A percentile compares a stretch with the other conserved stretches of the same genome.
Evolutionary conservation across 2,329 filamentous ascomycete genomes (phyloP).

Genomic region (Tolypocladium inflatum): DNA sequence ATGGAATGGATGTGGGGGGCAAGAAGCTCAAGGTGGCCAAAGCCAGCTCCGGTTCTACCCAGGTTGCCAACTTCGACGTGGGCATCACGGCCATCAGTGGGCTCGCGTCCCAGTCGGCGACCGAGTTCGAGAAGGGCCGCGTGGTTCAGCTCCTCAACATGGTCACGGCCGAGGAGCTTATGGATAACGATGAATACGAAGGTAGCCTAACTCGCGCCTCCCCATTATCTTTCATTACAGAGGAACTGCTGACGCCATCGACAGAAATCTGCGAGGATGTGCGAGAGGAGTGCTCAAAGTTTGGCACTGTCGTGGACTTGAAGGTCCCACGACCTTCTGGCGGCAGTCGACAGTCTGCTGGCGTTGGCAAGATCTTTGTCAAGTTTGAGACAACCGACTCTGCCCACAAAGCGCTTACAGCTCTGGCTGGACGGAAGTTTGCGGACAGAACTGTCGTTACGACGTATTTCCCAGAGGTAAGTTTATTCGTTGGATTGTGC

Average conservation of each 20-base stretch:
- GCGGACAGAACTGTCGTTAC: slow-evolving; percentile 92
- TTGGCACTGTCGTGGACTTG: slow-evolving; percentile 72
- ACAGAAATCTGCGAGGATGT: slow-evolving; percentile 95
- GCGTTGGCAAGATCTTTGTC: slow-evolving; percentile 96
- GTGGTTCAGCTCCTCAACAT: slow-evolving; percentile 95
- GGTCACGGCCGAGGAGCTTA: slow-evolving; percentile 91
- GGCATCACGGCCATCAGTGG: slow-evolving; percentile 97
- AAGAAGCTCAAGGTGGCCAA: slow-evolving; percentile 76
- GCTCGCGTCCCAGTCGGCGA: slow-evolving; percentile 81
- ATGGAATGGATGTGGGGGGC: slow-evolving; percentile 88
- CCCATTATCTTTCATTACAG: background rate
- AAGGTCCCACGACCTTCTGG: slow-evolving; percentile 86
- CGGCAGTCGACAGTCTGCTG: slow-evolving; percentile 72
- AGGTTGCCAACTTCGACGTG: slow-evolving; percentile 86
- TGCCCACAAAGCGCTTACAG: slow-evolving; percentile 74
- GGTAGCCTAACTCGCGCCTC: slow-evolving; percentile 41
- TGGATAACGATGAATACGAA: slow-evolving; percentile 92
- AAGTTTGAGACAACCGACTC: slow-evolving; percentile 76
- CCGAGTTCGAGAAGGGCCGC: slow-evolving; percentile 67
- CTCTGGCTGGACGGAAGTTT: slow-evolving; percentile 93
- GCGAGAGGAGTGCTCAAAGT: slow-evolving; percentile 86
- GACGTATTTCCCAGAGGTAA: slow-evolving; percentile 90
- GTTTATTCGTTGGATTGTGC: slow-evolving; percentile 7
- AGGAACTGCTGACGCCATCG: background rate
- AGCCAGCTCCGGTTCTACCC: slow-evolving; percentile 89